A percentile compares a stretch with the other conserved stretches of the same genome.
Evolutionary conservation across 495 filamentous ascomycete genomes (phyloP).

Genomic region (Talaromyces trachyspermus): DNA sequence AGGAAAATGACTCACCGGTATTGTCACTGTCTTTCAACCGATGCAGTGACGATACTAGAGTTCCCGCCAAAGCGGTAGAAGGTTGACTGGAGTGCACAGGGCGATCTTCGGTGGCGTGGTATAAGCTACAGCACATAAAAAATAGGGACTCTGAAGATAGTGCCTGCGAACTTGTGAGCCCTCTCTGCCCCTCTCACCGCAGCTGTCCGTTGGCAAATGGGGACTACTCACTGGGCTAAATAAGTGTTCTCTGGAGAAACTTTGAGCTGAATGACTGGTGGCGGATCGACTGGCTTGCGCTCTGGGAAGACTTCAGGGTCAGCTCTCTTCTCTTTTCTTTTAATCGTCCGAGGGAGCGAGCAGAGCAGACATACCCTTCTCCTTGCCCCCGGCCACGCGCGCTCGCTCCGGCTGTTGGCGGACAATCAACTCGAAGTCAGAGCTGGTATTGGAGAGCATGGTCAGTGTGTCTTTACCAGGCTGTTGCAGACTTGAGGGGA

Average conservation of each 20-base stretch:
- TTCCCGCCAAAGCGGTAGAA: constrained; percentile 62
- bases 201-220: constrained; percentile 7
- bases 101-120: constrained; percentile 55
- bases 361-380: constrained; percentile 47
- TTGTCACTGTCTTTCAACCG: constrained; percentile 89
- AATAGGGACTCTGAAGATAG: constrained; percentile 69
- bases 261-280: constrained; percentile 80
- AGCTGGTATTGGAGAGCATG: constrained; percentile 37
- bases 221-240: constrained; percentile 55
- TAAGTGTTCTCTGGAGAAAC: constrained; percentile 60
- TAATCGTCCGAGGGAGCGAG: too few species aligned
- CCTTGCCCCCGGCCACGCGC: constrained; percentile 64
- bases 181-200: neutral
- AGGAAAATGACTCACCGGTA: constrained; percentile 42
- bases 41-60: constrained; percentile 85
- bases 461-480: constrained; percentile 25
- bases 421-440: constrained; percentile 56
- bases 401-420: constrained; percentile 60
- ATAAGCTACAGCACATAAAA: constrained; percentile 70
- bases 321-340: too few species aligned
- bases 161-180: constrained; percentile 39
- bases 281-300: constrained; percentile 91
- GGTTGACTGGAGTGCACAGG: constrained; percentile 40
- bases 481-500: neutral
- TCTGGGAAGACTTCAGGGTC: constrained; percentile 57